Conservation (phyloP, 371 early-diverging fungal species). For the Mucor ambiguus region DNA sequence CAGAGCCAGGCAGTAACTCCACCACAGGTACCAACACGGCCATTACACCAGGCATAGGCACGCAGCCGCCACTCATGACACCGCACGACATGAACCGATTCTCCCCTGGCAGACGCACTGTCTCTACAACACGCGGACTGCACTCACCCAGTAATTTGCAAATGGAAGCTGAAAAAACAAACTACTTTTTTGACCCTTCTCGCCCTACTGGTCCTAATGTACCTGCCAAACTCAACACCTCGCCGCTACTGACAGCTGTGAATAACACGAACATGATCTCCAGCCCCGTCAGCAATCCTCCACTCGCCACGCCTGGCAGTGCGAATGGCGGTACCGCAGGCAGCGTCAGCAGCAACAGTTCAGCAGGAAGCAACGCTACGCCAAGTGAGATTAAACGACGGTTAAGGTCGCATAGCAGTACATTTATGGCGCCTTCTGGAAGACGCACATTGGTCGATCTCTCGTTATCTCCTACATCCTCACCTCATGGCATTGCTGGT, state of each 20-base stretch:
- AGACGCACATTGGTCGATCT: slow-evolving; percentile 8
- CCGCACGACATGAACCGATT: slow-evolving; percentile 19
- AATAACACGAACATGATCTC: background rate
- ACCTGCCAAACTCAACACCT: background rate
- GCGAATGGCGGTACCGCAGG: background rate
- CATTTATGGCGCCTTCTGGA: background rate
- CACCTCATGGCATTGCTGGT: background rate
- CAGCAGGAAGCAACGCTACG: background rate
- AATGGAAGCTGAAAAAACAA: slow-evolving; percentile 21
- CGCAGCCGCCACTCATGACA: slow-evolving; percentile 5
- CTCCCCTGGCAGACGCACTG: slow-evolving; percentile 18
- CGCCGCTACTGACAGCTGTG: slow-evolving; percentile 1
- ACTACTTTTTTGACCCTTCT: slow-evolving; percentile 26
- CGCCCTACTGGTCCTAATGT: background rate
- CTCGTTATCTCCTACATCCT: background rate
- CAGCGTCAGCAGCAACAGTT: background rate
- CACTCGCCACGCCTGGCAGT: background rate
- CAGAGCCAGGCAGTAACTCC: background rate
- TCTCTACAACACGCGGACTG: background rate
- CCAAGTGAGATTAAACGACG: slow-evolving; percentile 10
- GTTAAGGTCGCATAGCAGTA: slow-evolving; percentile 14
- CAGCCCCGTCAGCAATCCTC: background rate
- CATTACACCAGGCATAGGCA: background rate
- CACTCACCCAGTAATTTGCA: slow-evolving; percentile 12
- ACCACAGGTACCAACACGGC: background rate